phyloP scores from a whole-genome alignment of 2,329 filamentous ascomycete species.

The Penicillium sp. region DNA sequence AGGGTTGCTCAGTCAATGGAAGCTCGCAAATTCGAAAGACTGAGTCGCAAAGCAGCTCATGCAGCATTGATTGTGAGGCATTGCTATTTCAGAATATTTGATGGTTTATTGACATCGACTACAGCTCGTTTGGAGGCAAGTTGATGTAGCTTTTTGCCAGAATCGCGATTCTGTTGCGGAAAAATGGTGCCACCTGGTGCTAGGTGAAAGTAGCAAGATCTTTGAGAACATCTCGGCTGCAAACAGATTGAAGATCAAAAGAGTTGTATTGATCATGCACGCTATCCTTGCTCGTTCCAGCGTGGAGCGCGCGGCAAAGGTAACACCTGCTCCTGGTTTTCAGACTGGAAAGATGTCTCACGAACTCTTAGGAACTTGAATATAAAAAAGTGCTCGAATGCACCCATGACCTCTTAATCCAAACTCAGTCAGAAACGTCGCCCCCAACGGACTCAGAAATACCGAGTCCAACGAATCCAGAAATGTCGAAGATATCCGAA shows the following conservation, averaged over 20 bases:
- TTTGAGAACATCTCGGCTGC: conserved; percentile 61
- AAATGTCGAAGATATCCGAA: too few species aligned
- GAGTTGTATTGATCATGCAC: too few species aligned
- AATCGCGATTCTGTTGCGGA: conserved; percentile 49
- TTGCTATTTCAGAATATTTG: neutral
- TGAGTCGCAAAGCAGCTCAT: conserved; percentile 58
- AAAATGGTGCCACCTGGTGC: conserved; percentile 66
- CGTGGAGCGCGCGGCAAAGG: too few species aligned
- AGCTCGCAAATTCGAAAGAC: conserved; percentile 41
- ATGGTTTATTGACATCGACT: neutral
- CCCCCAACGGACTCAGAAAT: too few species aligned
- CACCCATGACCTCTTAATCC: too few species aligned
- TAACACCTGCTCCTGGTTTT: too few species aligned
- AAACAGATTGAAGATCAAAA: conserved; percentile 57
- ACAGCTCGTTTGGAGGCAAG: conserved; percentile 74
- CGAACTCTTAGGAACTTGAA: too few species aligned
- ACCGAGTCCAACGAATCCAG: too few species aligned
- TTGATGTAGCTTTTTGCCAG: conserved; percentile 56
- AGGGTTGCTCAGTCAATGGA: conserved; percentile 33
- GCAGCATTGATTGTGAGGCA: conserved; percentile 39
- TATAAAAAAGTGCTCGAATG: too few species aligned
- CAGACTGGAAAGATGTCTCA: too few species aligned
- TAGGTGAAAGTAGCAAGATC: conserved; percentile 55
- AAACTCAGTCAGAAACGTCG: too few species aligned
- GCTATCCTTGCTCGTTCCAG: too few species aligned